A percentile compares a stretch with the other conserved stretches of the same genome.
These are phyloP conservation scores for Mycena vulgaris DNA, from an alignment of 768 basidiomycete genomes.

Conservation along the genomic window DNA sequence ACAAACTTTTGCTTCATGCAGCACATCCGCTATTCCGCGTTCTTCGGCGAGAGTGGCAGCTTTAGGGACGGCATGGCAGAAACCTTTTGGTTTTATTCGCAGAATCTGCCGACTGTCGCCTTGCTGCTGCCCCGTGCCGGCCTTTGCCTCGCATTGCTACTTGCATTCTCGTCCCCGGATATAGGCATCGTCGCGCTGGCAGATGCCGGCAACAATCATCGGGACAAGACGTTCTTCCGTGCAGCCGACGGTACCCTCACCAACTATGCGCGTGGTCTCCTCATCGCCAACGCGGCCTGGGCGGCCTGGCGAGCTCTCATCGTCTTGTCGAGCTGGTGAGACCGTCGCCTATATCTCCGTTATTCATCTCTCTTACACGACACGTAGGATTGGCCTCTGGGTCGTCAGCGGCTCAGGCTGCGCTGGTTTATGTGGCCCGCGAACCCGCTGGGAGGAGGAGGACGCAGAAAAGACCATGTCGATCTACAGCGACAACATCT, in stretches of 20 bases:
- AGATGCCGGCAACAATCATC: conserved; percentile 61
- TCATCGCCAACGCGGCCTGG: conserved; percentile 88
- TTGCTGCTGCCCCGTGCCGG: conserved; percentile 90
- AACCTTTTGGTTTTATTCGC: conserved; percentile 86
- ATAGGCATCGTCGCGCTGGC: conserved; percentile 62
- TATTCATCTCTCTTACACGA: conserved; percentile 1
- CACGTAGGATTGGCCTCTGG: conserved; percentile 82
- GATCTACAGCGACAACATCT: conserved; percentile 64
- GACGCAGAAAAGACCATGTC: conserved; percentile 73
- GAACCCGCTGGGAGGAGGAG: conserved; percentile 88
- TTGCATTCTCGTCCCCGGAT: conserved; percentile 71
- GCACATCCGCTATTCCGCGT: conserved; percentile 82
- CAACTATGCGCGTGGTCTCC: conserved; percentile 81
- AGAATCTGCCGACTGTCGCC: conserved; percentile 86
- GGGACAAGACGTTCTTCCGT: conserved; percentile 86
- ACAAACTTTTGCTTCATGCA: conserved; percentile 88
- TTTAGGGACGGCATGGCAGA: conserved; percentile 80
- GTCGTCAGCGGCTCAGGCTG: conserved; percentile 81
- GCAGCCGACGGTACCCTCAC: conserved; percentile 76
- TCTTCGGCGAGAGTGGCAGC: conserved; percentile 66
- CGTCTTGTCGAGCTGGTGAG: conserved; percentile 80
- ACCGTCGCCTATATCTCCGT: conserved; percentile 4
- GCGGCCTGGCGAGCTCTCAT: conserved; percentile 82
- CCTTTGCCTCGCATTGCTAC: conserved; percentile 78
- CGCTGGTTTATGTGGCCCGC: conserved; percentile 88